Evolutionary conservation across 768 basidiomycete genomes (phyloP).

Genomic region (Lactifluus echinatus): DNA sequence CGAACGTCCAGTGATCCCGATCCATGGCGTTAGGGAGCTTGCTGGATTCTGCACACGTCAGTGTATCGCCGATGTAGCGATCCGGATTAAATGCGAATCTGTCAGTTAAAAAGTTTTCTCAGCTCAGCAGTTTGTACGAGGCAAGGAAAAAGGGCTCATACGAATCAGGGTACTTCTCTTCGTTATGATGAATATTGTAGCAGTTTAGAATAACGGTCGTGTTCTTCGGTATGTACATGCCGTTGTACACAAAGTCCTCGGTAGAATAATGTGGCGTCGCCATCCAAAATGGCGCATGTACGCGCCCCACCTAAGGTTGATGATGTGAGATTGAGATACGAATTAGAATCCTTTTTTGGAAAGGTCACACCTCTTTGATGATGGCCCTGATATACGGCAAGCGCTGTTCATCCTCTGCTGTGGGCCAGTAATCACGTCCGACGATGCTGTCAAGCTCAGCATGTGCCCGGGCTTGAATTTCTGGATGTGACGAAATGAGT

Average conservation of each 20-base stretch:
- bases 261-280: constrained; percentile 26
- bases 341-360: not conserved
- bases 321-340: not conserved
- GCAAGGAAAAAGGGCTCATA: constrained; percentile 21
- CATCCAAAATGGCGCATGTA: constrained; percentile 26
- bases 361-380: constrained; percentile 23
- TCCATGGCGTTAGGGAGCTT: constrained; percentile 25
- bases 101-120: not conserved
- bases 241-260: constrained; percentile 27
- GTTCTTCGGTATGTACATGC: constrained; percentile 27
- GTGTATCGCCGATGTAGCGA: constrained; percentile 24
- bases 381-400: constrained; percentile 26
- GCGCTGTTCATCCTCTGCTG: constrained; percentile 21
- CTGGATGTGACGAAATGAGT: constrained; percentile 22
- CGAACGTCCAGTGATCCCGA: constrained; percentile 45
- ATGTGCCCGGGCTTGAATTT: constrained; percentile 25
- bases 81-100: constrained; percentile 26
- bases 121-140: not conserved
- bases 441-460: constrained; percentile 25
- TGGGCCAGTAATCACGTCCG: constrained; percentile 22
- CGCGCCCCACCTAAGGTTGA: constrained; percentile 21
- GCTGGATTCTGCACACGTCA: constrained; percentile 36
- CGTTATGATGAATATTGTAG: constrained; percentile 24
- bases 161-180: constrained; percentile 34
- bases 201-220: constrained; percentile 25